These are phyloP conservation scores for Arbutus unedo DNA, from an alignment of 148 eudicot species.

Conservation along the genomic window DNA sequence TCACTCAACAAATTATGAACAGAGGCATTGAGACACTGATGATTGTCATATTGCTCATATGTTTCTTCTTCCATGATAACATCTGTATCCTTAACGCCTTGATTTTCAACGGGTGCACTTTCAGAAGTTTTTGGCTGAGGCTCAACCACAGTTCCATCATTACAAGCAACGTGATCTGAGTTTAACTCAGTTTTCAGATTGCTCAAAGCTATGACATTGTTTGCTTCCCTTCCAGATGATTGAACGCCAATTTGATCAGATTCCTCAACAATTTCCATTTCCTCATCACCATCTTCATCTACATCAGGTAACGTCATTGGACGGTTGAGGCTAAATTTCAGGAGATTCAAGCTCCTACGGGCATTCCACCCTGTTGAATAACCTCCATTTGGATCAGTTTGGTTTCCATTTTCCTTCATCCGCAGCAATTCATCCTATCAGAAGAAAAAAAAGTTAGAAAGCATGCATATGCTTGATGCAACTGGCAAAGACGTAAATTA, in stretches of 20 bases:
- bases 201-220: slow-evolving; percentile 17
- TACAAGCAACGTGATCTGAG: slow-evolving; percentile 10
- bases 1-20: slow-evolving; percentile 18
- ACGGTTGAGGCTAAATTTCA: slow-evolving; percentile 77
- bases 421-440: slow-evolving; percentile 75
- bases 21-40: slow-evolving; percentile 14
- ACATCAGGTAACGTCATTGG: slow-evolving; percentile 55
- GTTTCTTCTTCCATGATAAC: slow-evolving; percentile 67
- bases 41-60: slow-evolving; percentile 41
- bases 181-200: slow-evolving; percentile 16
- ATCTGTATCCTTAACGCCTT: slow-evolving; percentile 50
- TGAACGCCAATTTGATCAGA: slow-evolving; percentile 40
- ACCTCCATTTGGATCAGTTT: slow-evolving; percentile 53
- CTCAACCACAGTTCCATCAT: slow-evolving; percentile 14
- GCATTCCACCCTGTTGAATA: slow-evolving; percentile 89
- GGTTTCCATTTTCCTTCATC: slow-evolving; percentile 69
- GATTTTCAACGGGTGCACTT: slow-evolving; percentile 23
- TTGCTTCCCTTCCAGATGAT: slow-evolving; percentile 25
- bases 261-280: slow-evolving; percentile 87
- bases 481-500: not conserved
- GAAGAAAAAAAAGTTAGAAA: slow-evolving; percentile 5
- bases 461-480: not conserved
- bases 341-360: slow-evolving; percentile 79
- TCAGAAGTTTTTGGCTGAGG: slow-evolving; percentile 20
- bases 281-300: slow-evolving; percentile 86